Percentiles rank a stretch among this genome's conserved stretches.
phyloP scores from a whole-genome alignment of 331 rosid species.

The Quercus lobata region DNA sequence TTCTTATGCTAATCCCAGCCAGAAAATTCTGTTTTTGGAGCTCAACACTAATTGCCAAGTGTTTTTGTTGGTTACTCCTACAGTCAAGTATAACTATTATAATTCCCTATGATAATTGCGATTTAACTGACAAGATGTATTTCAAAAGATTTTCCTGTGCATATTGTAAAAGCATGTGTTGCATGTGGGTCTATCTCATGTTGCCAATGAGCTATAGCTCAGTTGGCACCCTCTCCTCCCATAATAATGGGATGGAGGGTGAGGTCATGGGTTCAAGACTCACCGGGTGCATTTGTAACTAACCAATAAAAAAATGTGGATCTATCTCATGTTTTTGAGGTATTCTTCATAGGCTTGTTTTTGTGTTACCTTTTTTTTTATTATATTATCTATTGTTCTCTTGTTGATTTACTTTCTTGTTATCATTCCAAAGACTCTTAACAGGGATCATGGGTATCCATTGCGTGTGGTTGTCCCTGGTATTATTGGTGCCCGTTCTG shows the following conservation, averaged over 20 bases:
- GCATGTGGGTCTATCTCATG: neutral
- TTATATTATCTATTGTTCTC: neutral
- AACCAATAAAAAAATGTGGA: neutral
- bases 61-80: neutral
- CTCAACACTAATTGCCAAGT: neutral
- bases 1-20: neutral
- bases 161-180: neutral
- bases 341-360: neutral
- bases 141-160: neutral
- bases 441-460: conserved; percentile 97
- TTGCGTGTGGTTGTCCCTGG: conserved; percentile 90
- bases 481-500: conserved; percentile 97
- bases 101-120: neutral
- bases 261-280: too few species aligned
- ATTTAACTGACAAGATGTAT: neutral
- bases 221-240: too few species aligned
- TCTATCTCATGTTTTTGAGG: neutral
- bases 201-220: too few species aligned
- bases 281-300: too few species aligned
- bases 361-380: neutral
- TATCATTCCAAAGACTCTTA: conserved; percentile 55
- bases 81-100: neutral
- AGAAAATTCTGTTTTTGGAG: neutral
- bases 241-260: too few species aligned
- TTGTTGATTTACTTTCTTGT: conserved; percentile 16